phyloP scores from a whole-genome alignment of 2,329 filamentous ascomycete genomes.

The Rhexocercosporidium sp. region DNA sequence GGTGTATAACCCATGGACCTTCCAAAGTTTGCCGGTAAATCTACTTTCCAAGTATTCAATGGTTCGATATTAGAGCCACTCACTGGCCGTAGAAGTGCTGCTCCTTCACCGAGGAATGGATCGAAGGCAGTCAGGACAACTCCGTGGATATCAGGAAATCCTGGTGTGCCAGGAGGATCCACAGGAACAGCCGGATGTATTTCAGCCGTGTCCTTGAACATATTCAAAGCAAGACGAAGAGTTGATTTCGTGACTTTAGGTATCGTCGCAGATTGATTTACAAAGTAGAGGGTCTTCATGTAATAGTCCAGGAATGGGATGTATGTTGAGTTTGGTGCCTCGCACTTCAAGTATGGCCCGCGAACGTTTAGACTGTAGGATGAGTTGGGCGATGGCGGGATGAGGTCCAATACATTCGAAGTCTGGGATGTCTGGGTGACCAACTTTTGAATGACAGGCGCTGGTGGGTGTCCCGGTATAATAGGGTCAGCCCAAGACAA shows the following conservation, averaged over 20 bases:
- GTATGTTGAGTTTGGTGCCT: conserved; percentile 7
- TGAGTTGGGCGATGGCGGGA: neutral
- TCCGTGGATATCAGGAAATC: neutral
- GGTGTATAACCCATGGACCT: neutral
- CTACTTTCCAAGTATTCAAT: neutral
- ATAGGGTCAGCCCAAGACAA: neutral
- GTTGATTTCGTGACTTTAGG: neutral
- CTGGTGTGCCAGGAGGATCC: neutral
- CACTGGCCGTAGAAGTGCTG: neutral
- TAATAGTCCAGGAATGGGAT: neutral
- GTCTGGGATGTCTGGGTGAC: neutral
- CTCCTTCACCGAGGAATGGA: neutral
- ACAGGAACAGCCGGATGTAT: neutral
- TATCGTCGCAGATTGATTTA: neutral
- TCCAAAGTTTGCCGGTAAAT: neutral
- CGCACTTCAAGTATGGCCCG: conserved; percentile 8
- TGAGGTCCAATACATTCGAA: neutral
- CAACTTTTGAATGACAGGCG: neutral
- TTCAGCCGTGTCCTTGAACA: neutral
- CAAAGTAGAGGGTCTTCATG: neutral
- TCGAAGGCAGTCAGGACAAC: neutral
- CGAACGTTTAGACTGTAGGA: conserved; percentile 5
- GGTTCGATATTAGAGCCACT: neutral
- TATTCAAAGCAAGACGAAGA: neutral
- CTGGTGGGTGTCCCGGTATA: neutral